These are phyloP conservation scores for Melanomma pulvis-pyrius DNA, from an alignment of 495 filamentous ascomycete species.

Conservation along the genomic window DNA sequence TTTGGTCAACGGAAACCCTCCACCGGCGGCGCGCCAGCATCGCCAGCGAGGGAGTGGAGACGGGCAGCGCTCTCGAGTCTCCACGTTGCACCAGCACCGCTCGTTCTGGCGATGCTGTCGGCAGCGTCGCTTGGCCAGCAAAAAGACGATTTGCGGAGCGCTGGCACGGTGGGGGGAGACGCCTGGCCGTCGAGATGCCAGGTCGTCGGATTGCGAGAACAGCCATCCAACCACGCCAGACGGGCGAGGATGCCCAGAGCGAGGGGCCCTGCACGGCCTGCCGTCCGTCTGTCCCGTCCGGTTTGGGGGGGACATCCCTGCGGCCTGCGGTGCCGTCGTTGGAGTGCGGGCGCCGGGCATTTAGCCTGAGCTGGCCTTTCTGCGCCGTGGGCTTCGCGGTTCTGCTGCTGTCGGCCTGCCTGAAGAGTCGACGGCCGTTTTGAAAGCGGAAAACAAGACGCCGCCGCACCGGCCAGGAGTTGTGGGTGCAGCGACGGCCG, in stretches of 20 bases:
- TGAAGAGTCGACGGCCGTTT: slow-evolving; percentile 26
- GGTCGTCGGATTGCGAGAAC: slow-evolving; percentile 29
- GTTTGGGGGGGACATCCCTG: slow-evolving; percentile 25
- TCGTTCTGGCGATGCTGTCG: neutral
- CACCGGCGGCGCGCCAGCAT: slow-evolving; percentile 6
- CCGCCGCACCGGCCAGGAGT: neutral
- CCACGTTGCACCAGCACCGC: slow-evolving; percentile 37
- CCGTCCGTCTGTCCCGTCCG: slow-evolving; percentile 35
- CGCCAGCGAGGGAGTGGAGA: slow-evolving; percentile 16
- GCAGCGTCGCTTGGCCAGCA: neutral
- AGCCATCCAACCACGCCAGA: slow-evolving; percentile 24
- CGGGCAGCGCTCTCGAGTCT: slow-evolving; percentile 32
- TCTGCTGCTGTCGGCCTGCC: slow-evolving; percentile 15
- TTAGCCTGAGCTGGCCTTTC: slow-evolving; percentile 32
- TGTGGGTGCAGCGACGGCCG: neutral
- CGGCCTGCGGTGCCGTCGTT: slow-evolving; percentile 18
- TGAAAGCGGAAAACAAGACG: slow-evolving; percentile 17
- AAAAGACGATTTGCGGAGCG: neutral
- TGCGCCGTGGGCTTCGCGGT: slow-evolving; percentile 7
- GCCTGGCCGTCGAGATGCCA: slow-evolving; percentile 2
- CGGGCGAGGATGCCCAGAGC: slow-evolving; percentile 18
- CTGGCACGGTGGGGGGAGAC: neutral
- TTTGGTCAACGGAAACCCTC: slow-evolving; percentile 31
- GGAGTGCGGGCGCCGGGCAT: slow-evolving; percentile 30
- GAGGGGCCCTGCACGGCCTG: slow-evolving; percentile 29